Percentiles rank a stretch among this genome's conserved stretches.
Conservation (phyloP, 768 basidiomycete genomes). For the Harrya chromipes region DNA sequence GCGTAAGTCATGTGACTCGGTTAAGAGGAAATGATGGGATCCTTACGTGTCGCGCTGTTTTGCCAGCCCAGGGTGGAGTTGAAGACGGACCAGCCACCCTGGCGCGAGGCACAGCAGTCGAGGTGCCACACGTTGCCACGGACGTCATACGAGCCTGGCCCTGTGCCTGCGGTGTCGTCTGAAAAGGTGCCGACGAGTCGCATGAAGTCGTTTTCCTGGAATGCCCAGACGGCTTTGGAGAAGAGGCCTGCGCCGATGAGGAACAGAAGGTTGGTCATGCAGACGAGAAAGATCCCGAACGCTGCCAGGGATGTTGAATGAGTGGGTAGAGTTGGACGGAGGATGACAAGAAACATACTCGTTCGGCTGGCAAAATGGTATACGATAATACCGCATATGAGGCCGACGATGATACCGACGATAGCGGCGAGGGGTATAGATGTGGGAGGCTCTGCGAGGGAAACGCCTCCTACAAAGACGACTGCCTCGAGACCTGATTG, state of each 20-base stretch:
- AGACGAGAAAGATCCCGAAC: slow-evolving; percentile 81
- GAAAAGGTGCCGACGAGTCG: slow-evolving; percentile 67
- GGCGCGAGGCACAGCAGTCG: slow-evolving; percentile 70
- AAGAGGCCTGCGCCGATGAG: slow-evolving; percentile 95
- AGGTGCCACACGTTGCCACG: slow-evolving; percentile 87
- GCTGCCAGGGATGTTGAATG: slow-evolving; percentile 36
- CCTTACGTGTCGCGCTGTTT: slow-evolving; percentile 69
- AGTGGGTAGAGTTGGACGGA: not conserved
- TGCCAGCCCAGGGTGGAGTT: slow-evolving; percentile 85
- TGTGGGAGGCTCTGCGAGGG: slow-evolving; percentile 75
- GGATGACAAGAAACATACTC: slow-evolving; percentile 42
- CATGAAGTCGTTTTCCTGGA: slow-evolving; percentile 68
- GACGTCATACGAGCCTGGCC: slow-evolving; percentile 83
- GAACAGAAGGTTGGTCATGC: slow-evolving; percentile 89
- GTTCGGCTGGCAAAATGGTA: slow-evolving; percentile 77
- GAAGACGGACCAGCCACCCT: slow-evolving; percentile 77
- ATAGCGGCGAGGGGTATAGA: slow-evolving; percentile 91
- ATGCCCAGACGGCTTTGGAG: slow-evolving; percentile 70
- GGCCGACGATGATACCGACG: slow-evolving; percentile 76
- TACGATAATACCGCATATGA: slow-evolving; percentile 70
- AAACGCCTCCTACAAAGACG: slow-evolving; percentile 91
- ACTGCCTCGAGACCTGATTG: slow-evolving; percentile 77
- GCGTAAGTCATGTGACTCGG: not conserved
- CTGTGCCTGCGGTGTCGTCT: slow-evolving; percentile 64
- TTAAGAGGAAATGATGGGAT: not conserved